A percentile compares a stretch with the other conserved stretches of the same genome.
phyloP scores from a whole-genome alignment of 2,329 filamentous ascomycete genomes.

The Fusarium torreyae region DNA sequence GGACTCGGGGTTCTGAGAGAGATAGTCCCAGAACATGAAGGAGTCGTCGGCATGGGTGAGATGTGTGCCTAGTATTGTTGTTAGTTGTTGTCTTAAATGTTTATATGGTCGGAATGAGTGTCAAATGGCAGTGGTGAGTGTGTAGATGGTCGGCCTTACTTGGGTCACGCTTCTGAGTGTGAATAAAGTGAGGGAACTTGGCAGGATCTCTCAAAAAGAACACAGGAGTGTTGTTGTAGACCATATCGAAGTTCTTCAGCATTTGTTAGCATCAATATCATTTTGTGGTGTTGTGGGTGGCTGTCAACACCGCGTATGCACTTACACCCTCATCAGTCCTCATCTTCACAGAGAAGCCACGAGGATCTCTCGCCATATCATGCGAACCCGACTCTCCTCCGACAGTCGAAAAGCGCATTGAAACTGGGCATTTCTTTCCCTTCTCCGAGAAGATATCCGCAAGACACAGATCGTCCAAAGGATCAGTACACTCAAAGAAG shows the following conservation, averaged over 20 bases:
- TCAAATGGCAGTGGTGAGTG: too few species aligned
- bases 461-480: constrained; percentile 68
- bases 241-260: constrained; percentile 4
- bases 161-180: constrained; percentile 82
- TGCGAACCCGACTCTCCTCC: constrained; percentile 80
- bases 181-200: constrained; percentile 82
- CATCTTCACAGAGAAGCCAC: constrained; percentile 82
- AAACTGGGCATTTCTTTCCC: constrained; percentile 78
- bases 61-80: constrained; percentile 63
- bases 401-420: constrained; percentile 81
- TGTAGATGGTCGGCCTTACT: not conserved
- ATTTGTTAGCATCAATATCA: not conserved
- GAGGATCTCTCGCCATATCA: constrained; percentile 79
- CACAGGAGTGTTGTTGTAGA: constrained; percentile 73
- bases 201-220: constrained; percentile 83
- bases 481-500: constrained; percentile 63
- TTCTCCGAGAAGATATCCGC: constrained; percentile 69
- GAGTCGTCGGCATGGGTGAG: constrained; percentile 59
- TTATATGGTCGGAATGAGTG: too few species aligned
- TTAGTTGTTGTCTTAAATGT: not conserved
- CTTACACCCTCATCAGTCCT: constrained; percentile 64
- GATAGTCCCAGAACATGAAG: constrained; percentile 61
- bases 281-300: not conserved
- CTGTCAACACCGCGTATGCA: not conserved
- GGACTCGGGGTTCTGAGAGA: constrained; percentile 71